Evolutionary conservation across 139 green algal species (phyloP), one percentile per base, ranked within the genome.

Genomic region (Chlorella sp.): DNA sequence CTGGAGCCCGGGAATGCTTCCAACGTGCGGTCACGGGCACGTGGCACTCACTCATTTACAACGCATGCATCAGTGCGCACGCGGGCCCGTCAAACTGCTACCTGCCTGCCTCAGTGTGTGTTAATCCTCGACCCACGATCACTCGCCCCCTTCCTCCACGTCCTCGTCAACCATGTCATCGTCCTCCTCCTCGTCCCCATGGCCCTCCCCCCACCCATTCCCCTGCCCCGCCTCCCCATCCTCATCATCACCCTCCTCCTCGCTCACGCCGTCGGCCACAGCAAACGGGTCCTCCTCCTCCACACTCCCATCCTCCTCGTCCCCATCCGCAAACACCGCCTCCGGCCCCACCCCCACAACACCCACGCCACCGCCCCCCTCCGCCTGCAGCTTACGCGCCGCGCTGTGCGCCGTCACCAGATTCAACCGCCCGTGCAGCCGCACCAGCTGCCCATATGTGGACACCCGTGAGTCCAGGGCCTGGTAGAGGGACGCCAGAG

Each of bases 291-390:
- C 75, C 69, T 85, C 75, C 1, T 72, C 79, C 22, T 60, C 75
- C 26, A 75, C 74, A n/a, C n/a, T n/a, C n/a, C n/a, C n/a, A 70
- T 84, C 79, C 32, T 68, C 74, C 31, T 79, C 78, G 3, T 69
- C 69, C 27, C 69, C 79, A 64, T 85, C 79, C 36, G 79, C 71
- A 35, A 77, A 81, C 30, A 79, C 74, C 4, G 78, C 78, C 70
- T 84, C 70, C 2, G 70, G 49, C 27, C 49, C 30, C 3, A 49
- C 29, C n/a, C 42, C 35, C 2, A 32, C 69, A 31, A 5, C 32
- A 31, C 60, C 22, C 36, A 70, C 49, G 49, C 69, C 75, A n/a
- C 60, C 71, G 24, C 30, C 74, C 0, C 63, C 74, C 30, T 51
- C 70, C 0, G 22, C n/a, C 26, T 62, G 0, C 27, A 33, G 23